phyloP scores from a whole-genome alignment of 2,329 filamentous ascomycete species.

The Paecilomyces sp. region DNA sequence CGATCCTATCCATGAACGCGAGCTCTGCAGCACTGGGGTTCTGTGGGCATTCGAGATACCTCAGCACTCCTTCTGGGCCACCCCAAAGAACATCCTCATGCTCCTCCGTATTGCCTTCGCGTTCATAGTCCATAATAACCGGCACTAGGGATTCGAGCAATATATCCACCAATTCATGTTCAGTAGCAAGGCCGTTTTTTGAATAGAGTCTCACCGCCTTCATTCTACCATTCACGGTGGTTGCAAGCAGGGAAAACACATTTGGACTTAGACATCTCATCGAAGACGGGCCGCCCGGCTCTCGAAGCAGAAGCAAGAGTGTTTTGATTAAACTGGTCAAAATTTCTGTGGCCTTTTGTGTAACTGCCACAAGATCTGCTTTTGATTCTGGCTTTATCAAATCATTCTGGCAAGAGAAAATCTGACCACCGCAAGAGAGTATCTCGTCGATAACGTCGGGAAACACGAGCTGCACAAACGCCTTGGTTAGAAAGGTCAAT shows the following conservation, averaged over 20 bases:
- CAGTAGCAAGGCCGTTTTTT: background rate
- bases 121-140: constrained; percentile 7
- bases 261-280: background rate
- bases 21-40: background rate
- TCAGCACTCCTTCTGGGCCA: constrained; percentile 1
- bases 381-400: background rate
- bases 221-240: background rate
- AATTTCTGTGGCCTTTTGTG: background rate
- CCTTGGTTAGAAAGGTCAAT: background rate
- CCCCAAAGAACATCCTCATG: constrained; percentile 1
- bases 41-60: background rate
- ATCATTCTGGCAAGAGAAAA: background rate
- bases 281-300: background rate
- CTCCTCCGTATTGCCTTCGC: constrained; percentile 3
- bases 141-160: constrained; percentile 7
- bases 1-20: constrained; percentile 8
- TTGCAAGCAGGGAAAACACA: background rate
- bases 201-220: background rate
- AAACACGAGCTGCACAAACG: background rate
- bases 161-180: background rate
- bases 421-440: background rate
- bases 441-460: background rate
- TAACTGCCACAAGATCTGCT: background rate
- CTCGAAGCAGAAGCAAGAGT: background rate
- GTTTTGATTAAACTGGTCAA: background rate